Conservation (phyloP, 2,329 filamentous ascomycete species). For the Leptographium radiaticola region DNA sequence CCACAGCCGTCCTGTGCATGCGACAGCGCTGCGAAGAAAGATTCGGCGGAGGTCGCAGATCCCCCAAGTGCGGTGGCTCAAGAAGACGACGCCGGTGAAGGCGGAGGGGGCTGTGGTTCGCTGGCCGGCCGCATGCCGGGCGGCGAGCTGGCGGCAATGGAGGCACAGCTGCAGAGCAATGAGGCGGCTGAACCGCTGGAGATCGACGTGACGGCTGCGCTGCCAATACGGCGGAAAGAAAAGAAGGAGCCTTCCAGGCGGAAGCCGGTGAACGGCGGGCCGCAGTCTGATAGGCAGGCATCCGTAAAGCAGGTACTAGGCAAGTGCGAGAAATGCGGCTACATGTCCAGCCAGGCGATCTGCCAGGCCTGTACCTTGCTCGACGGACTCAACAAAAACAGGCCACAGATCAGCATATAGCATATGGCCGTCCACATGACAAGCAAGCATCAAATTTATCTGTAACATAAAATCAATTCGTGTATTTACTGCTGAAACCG, state of each 20-base stretch:
- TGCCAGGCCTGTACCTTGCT: slow-evolving; percentile 90
- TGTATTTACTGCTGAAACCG: neutral
- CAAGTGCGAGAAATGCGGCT: slow-evolving; percentile 77
- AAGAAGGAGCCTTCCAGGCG: slow-evolving; percentile 14
- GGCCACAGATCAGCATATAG: slow-evolving; percentile 42
- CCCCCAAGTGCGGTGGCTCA: neutral
- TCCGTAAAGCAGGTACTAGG: slow-evolving; percentile 60
- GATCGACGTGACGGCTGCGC: slow-evolving; percentile 46
- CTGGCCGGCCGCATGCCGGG: slow-evolving; percentile 52
- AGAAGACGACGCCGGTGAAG: neutral
- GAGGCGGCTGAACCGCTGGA: slow-evolving; percentile 49
- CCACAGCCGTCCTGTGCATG: slow-evolving; percentile 10
- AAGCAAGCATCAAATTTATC: no score
- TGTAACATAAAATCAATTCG: neutral
- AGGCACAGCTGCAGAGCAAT: slow-evolving; percentile 54
- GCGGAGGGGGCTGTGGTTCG: slow-evolving; percentile 53
- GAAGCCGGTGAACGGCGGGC: slow-evolving; percentile 12
- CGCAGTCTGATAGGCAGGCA: slow-evolving; percentile 13
- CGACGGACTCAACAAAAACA: slow-evolving; percentile 78
- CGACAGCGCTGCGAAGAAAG: neutral
- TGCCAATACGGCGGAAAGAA: slow-evolving; percentile 10
- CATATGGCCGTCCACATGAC: no score
- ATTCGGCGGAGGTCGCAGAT: neutral
- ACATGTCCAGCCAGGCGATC: slow-evolving; percentile 85
- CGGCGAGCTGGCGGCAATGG: slow-evolving; percentile 72